These are phyloP conservation scores for Coriaria nepalensis DNA, from an alignment of 306 rosid species.

Conservation along the genomic window DNA sequence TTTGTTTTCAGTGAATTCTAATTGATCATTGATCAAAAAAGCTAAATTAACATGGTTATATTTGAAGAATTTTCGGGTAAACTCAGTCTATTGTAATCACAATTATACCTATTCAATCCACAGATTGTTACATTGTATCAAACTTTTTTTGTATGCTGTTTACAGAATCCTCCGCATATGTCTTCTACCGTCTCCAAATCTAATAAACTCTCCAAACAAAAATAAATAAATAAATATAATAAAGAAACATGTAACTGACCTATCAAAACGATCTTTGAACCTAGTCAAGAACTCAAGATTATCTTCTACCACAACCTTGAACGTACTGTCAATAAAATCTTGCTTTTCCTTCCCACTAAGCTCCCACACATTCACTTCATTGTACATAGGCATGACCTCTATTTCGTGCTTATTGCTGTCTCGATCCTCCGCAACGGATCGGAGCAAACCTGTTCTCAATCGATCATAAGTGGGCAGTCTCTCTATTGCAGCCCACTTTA, in stretches of 20 bases:
- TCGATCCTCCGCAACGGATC: neutral
- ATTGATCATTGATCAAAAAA: too few relatives aligned
- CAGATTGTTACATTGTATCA: too few relatives aligned
- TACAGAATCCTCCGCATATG: too few relatives aligned
- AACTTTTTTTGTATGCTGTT: too few relatives aligned
- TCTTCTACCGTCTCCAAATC: too few relatives aligned
- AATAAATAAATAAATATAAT: neutral
- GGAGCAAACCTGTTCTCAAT: constrained; percentile 7
- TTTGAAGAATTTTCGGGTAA: too few relatives aligned
- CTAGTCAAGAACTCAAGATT: constrained; percentile 60
- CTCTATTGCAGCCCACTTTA: constrained; percentile 10
- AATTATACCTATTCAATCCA: too few relatives aligned
- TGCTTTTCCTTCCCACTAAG: constrained; percentile 51
- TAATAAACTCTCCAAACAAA: neutral
- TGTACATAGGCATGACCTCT: too few relatives aligned
- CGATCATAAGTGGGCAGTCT: constrained; percentile 9
- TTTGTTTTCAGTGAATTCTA: too few relatives aligned
- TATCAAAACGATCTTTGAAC: constrained; percentile 51
- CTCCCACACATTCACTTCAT: constrained; percentile 57
- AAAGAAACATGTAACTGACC: constrained; percentile 30
- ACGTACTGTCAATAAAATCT: constrained; percentile 46
- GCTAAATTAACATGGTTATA: too few relatives aligned
- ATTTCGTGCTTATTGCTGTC: too few relatives aligned
- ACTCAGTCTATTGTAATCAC: too few relatives aligned
- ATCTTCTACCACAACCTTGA: constrained; percentile 75